A percentile compares a stretch with the other conserved stretches of the same genome.
Conservation (phyloP, 2,329 filamentous ascomycete genomes). For the Decorospora gaudefroyi region DNA sequence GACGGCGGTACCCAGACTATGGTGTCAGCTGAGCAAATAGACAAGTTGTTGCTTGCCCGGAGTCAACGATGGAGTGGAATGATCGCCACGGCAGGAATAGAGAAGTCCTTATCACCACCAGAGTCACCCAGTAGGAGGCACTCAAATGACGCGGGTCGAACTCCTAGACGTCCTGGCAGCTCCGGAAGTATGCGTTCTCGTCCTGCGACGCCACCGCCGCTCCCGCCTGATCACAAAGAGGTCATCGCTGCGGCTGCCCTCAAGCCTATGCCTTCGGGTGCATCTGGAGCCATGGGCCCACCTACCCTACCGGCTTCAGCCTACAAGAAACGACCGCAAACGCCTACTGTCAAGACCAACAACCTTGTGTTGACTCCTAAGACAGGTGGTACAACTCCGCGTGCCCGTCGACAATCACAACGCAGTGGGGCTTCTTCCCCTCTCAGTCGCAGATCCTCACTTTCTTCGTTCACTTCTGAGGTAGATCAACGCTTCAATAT, state of each 20-base stretch:
- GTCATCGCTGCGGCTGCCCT: conserved; percentile 77
- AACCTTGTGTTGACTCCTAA: conserved; percentile 52
- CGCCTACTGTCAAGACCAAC: conserved; percentile 50
- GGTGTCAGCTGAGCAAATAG: conserved; percentile 80
- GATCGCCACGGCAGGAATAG: conserved; percentile 36
- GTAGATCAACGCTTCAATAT: conserved; percentile 87
- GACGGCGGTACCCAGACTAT: conserved; percentile 83
- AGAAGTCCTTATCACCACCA: conserved; percentile 40
- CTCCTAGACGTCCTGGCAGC: conserved; percentile 68
- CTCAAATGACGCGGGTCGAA: conserved; percentile 37
- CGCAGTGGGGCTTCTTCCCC: conserved; percentile 56
- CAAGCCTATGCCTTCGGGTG: conserved; percentile 52
- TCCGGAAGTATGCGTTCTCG: conserved; percentile 67
- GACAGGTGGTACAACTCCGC: conserved; percentile 62
- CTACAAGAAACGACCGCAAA: conserved; percentile 55
- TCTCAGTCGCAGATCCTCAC: conserved; percentile 74
- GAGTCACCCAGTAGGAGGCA: conserved; percentile 43
- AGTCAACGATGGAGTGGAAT: conserved; percentile 36
- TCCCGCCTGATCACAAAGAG: conserved; percentile 81
- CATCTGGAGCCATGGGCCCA: conserved; percentile 71
- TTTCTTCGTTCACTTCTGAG: conserved; percentile 95
- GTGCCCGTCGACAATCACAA: conserved; percentile 48
- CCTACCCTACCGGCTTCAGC: conserved; percentile 82
- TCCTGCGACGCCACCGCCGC: conserved; percentile 64
- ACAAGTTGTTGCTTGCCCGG: conserved; percentile 69